phyloP scores from a whole-genome alignment of 23 red algal genomes.

The Agarophyton chilense region DNA sequence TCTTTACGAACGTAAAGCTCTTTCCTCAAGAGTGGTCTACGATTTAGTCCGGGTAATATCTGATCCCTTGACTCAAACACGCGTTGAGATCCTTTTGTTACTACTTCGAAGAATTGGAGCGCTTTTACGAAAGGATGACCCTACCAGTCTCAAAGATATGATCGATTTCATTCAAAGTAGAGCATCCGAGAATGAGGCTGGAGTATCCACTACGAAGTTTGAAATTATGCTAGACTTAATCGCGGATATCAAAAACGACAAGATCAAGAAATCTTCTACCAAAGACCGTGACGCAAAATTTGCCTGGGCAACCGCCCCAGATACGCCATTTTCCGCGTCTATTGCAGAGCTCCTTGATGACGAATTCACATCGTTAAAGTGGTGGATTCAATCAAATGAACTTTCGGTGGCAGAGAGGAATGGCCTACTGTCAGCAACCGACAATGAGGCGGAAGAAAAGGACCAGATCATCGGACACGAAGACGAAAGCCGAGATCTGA shows the following conservation, averaged over 20 bases:
- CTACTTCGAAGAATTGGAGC: constrained; percentile 37
- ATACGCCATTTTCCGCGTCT: constrained; percentile 32
- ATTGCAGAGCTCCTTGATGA: constrained; percentile 56
- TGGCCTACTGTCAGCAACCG: background rate
- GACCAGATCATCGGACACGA: background rate
- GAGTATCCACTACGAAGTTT: constrained; percentile 16
- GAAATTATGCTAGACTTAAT: constrained; percentile 69
- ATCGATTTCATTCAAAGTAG: constrained; percentile 54
- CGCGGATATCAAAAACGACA: constrained; percentile 52
- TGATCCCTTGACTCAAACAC: background rate
- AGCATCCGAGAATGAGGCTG: background rate
- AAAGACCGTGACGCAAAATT: constrained; percentile 10
- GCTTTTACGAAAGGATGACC: constrained; percentile 46
- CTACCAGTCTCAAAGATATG: constrained; percentile 45
- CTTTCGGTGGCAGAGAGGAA: constrained; percentile 31
- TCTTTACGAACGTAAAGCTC: constrained; percentile 35
- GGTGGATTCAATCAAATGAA: constrained; percentile 38
- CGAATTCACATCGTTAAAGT: constrained; percentile 31
- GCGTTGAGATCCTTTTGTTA: constrained; percentile 44
- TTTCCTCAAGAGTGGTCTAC: constrained; percentile 35
- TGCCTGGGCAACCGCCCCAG: constrained; percentile 36
- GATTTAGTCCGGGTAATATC: constrained; percentile 28
- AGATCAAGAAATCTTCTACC: constrained; percentile 2
- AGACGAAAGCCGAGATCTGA: constrained; percentile 9
- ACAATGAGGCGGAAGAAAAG: background rate